These are phyloP conservation scores for Eucalyptus albens DNA, from an alignment of 345 rosid species.

Conservation along the genomic window DNA sequence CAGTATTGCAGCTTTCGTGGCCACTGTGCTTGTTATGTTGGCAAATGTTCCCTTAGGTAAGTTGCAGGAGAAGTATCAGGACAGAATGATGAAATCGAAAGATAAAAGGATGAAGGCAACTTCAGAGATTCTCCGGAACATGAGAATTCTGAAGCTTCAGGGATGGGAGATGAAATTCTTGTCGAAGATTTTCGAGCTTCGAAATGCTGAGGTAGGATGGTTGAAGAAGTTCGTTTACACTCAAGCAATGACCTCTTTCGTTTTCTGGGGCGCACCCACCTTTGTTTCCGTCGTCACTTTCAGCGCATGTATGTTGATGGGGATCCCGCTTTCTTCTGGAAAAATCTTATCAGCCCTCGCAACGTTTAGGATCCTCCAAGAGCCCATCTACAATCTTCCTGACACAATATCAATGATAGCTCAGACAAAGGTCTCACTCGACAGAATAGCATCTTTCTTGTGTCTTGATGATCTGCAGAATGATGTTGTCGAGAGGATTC, in stretches of 20 bases:
- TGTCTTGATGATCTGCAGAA: slow-evolving; percentile 36
- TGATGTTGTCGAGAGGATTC: slow-evolving; percentile 38
- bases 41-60: slow-evolving; percentile 42
- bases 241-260: slow-evolving; percentile 32
- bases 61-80: slow-evolving; percentile 52
- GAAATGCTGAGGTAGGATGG: slow-evolving; percentile 44
- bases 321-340: slow-evolving; percentile 52
- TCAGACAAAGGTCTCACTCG: slow-evolving; percentile 64
- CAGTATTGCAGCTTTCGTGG: slow-evolving; percentile 34
- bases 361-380: slow-evolving; percentile 56
- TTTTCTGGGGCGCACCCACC: slow-evolving; percentile 64
- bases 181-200: slow-evolving; percentile 35
- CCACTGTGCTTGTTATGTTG: slow-evolving; percentile 44
- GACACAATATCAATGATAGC: slow-evolving; percentile 50
- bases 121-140: slow-evolving; percentile 53
- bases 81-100: slow-evolving; percentile 39
- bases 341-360: slow-evolving; percentile 71
- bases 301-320: slow-evolving; percentile 43
- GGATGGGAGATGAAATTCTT: slow-evolving; percentile 78
- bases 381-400: slow-evolving; percentile 49
- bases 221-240: slow-evolving; percentile 41
- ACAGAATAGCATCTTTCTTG: slow-evolving; percentile 52
- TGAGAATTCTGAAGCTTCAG: slow-evolving; percentile 76
- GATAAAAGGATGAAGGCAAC: slow-evolving; percentile 58
- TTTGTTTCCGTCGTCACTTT: slow-evolving; percentile 49